Evolutionary conservation across 148 eudicot genomes (phyloP).

Genomic region (Rhododendron ferrugineum): DNA sequence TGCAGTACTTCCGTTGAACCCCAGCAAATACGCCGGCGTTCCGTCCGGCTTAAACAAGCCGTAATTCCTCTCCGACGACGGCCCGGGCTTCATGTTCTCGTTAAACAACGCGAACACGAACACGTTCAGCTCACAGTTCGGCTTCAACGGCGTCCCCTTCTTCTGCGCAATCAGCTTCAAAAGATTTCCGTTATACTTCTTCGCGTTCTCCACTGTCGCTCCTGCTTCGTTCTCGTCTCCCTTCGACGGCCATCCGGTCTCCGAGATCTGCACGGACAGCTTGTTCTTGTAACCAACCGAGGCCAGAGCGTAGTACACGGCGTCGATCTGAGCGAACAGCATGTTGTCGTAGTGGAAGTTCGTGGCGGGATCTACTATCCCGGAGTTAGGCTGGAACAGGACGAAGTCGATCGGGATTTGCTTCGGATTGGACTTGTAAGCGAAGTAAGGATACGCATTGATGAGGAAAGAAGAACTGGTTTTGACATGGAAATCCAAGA

Average conservation of each 20-base stretch:
- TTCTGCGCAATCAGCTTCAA: slow-evolving; percentile 46
- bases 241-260: slow-evolving; percentile 96
- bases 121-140: slow-evolving; percentile 50
- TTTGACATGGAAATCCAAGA: slow-evolving; percentile 53
- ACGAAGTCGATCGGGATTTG: slow-evolving; percentile 67
- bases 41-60: slow-evolving; percentile 92
- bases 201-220: slow-evolving; percentile 75
- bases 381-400: slow-evolving; percentile 44
- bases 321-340: slow-evolving; percentile 90
- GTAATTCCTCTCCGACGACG: slow-evolving; percentile 83
- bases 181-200: slow-evolving; percentile 73
- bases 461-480: slow-evolving; percentile 69
- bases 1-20: slow-evolving; percentile 24
- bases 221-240: slow-evolving; percentile 79
- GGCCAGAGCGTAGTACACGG: slow-evolving; percentile 62
- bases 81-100: slow-evolving; percentile 92
- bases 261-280: slow-evolving; percentile 62
- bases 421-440: slow-evolving; percentile 62
- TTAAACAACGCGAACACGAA: slow-evolving; percentile 82
- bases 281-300: slow-evolving; percentile 35
- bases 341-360: slow-evolving; percentile 72
- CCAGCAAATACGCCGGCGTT: slow-evolving; percentile 60
- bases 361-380: slow-evolving; percentile 47
- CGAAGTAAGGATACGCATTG: slow-evolving; percentile 86
- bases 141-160: slow-evolving; percentile 74